These are phyloP conservation scores for Discostella stelligeroides DNA, from an alignment of 108 stramenopile species.

Conservation along the genomic window DNA sequence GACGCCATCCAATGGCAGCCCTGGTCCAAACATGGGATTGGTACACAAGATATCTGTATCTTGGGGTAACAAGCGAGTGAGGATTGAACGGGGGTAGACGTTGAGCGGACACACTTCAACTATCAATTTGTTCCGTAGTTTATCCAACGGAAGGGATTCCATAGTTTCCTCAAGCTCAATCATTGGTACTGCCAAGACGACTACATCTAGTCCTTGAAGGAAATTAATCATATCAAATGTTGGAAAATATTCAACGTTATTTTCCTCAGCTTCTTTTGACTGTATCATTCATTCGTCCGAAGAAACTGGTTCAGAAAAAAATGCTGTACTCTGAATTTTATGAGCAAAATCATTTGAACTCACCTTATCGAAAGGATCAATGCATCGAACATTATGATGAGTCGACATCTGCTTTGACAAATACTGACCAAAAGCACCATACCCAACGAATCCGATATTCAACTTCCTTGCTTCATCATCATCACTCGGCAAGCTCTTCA, in stretches of 20 bases:
- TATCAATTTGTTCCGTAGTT: constrained; percentile 71
- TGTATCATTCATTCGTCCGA: constrained; percentile 13
- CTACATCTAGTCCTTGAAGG: constrained; percentile 72
- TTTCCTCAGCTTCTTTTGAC: constrained; percentile 73
- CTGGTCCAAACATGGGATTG: constrained; percentile 94
- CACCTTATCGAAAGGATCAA: constrained; percentile 66
- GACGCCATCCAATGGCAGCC: constrained; percentile 81
- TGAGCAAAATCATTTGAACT: constrained; percentile 5
- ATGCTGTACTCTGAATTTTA: neutral
- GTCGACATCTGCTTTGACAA: constrained; percentile 62
- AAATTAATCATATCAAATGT: constrained; percentile 72
- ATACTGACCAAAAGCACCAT: constrained; percentile 55
- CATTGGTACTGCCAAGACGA: constrained; percentile 77
- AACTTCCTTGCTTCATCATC: constrained; percentile 48
- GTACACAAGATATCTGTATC: constrained; percentile 91
- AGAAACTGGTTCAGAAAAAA: no score
- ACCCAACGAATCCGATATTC: constrained; percentile 58
- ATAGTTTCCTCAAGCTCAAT: constrained; percentile 80
- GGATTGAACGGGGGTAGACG: constrained; percentile 63
- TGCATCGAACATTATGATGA: constrained; percentile 69
- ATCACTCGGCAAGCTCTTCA: constrained; percentile 60
- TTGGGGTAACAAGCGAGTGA: constrained; percentile 72
- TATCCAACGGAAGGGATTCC: constrained; percentile 56
- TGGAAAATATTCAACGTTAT: constrained; percentile 74
- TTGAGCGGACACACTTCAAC: constrained; percentile 83